These are phyloP conservation scores for Fusarium penzigii DNA, from an alignment of 2,329 filamentous ascomycete species.

Conservation along the genomic window DNA sequence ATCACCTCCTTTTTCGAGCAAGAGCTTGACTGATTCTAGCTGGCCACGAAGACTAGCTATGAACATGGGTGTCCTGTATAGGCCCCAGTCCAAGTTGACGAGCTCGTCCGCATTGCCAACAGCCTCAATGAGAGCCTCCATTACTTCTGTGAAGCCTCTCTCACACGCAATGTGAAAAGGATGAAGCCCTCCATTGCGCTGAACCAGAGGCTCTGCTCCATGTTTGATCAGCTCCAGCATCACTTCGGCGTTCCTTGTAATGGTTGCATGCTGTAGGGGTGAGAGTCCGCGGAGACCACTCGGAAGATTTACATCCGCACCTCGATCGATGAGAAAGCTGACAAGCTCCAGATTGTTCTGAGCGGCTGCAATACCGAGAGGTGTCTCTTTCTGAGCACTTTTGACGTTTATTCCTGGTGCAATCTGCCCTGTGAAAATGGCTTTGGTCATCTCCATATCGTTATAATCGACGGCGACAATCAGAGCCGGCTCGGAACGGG, in stretches of 20 bases:
- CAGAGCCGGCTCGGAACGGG: slow-evolving; percentile 12
- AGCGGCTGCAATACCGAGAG: slow-evolving; percentile 13
- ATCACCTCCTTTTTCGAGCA: slow-evolving; percentile 13
- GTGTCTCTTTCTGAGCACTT: slow-evolving; percentile 6
- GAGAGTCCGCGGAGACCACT: slow-evolving; percentile 6
- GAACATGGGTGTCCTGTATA: slow-evolving; percentile 12
- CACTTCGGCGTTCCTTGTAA: background rate
- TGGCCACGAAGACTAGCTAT: slow-evolving; percentile 11
- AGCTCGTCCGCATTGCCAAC: slow-evolving; percentile 9
- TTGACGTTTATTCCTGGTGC: slow-evolving; percentile 10
- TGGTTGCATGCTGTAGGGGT: slow-evolving; percentile 12
- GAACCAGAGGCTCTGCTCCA: slow-evolving; percentile 12
- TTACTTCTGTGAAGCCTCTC: slow-evolving; percentile 7
- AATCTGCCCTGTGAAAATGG: slow-evolving; percentile 7
- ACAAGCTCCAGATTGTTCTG: slow-evolving; percentile 12
- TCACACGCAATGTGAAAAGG: slow-evolving; percentile 14
- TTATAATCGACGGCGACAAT: slow-evolving; percentile 15
- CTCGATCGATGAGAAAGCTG: slow-evolving; percentile 18
- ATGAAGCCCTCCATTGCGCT: slow-evolving; percentile 6
- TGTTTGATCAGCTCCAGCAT: slow-evolving; percentile 18
- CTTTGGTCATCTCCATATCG: slow-evolving; percentile 8
- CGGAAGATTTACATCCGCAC: slow-evolving; percentile 18
- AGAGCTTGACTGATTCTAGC: slow-evolving; percentile 8
- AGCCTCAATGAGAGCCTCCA: slow-evolving; percentile 12
- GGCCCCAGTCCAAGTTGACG: slow-evolving; percentile 20